Evolutionary conservation across 2,329 filamentous ascomycete species (phyloP).

Genomic region (Clonostachys solani): DNA sequence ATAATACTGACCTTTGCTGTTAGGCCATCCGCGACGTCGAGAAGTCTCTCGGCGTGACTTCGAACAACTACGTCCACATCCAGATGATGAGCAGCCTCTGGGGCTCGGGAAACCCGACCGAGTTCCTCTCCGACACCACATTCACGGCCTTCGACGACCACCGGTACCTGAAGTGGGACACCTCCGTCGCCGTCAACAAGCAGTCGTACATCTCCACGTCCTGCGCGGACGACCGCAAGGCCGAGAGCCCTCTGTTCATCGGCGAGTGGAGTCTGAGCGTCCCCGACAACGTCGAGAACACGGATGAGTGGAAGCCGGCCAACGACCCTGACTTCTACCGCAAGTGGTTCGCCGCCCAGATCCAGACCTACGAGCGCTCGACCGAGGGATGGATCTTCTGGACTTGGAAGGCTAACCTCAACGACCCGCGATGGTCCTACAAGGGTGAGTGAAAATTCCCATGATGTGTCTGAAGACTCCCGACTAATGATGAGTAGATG

Average conservation of each 20-base stretch:
- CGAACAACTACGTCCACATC: slow-evolving; percentile 38
- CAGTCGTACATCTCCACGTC: slow-evolving; percentile 44
- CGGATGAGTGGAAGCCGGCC: slow-evolving; percentile 23
- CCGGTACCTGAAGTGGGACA: slow-evolving; percentile 53
- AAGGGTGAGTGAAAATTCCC: not conserved
- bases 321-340: slow-evolving; percentile 44
- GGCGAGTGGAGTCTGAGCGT: slow-evolving; percentile 56
- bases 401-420: slow-evolving; percentile 46
- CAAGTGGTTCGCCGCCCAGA: slow-evolving; percentile 53
- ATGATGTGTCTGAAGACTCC: too few relatives aligned
- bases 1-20: not conserved
- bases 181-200: slow-evolving; percentile 33
- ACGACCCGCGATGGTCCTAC: slow-evolving; percentile 1
- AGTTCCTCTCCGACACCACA: slow-evolving; percentile 33
- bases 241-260: slow-evolving; percentile 39
- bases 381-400: slow-evolving; percentile 53
- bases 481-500: not conserved
- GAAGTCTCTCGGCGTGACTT: slow-evolving; percentile 29
- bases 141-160: slow-evolving; percentile 53
- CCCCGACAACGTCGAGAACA: slow-evolving; percentile 40
- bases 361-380: slow-evolving; percentile 46
- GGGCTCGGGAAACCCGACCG: slow-evolving; percentile 49
- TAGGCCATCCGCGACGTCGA: slow-evolving; percentile 43
- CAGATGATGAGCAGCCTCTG: slow-evolving; percentile 22
- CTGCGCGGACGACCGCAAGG: slow-evolving; percentile 37